Percentiles rank a stretch among this genome's conserved stretches.
Evolutionary conservation across 257 asterid species (phyloP).

Genomic region (Nicotiana benthamiana): DNA sequence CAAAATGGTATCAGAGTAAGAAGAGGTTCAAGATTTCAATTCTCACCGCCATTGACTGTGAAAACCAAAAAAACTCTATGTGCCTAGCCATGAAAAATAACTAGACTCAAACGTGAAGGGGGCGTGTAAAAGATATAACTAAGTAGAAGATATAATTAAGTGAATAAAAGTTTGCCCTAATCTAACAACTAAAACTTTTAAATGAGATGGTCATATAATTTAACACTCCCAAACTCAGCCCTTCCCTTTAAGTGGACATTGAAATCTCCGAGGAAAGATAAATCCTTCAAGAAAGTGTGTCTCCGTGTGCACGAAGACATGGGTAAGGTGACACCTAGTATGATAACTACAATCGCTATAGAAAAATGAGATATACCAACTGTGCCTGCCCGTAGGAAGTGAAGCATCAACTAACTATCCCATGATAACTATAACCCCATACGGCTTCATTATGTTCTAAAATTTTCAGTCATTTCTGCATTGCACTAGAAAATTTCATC

Average conservation of each 20-base stretch:
- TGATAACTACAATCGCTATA: not conserved
- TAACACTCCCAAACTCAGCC: not conserved
- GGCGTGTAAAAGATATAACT: not conserved
- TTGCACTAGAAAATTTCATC: not conserved
- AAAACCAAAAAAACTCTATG: not conserved
- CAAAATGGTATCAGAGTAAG: not conserved
- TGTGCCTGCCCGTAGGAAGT: not conserved
- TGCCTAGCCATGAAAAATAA: not conserved
- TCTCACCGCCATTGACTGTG: not conserved
- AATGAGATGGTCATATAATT: not conserved
- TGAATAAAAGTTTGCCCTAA: not conserved
- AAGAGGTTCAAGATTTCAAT: not conserved
- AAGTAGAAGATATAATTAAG: not conserved
- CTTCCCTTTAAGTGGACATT: not conserved
- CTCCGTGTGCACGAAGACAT: not conserved
- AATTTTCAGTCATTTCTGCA: not conserved
- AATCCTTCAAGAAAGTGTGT: not conserved
- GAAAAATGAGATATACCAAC: not conserved
- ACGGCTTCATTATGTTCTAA: not conserved
- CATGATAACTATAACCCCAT: not conserved
- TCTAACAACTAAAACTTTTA: not conserved
- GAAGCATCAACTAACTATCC: not conserved
- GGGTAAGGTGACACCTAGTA: not conserved
- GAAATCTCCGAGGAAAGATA: not conserved
- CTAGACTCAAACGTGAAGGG: not conserved